Conservation (phyloP, 768 basidiomycete species). For the Chiua virens region DNA sequence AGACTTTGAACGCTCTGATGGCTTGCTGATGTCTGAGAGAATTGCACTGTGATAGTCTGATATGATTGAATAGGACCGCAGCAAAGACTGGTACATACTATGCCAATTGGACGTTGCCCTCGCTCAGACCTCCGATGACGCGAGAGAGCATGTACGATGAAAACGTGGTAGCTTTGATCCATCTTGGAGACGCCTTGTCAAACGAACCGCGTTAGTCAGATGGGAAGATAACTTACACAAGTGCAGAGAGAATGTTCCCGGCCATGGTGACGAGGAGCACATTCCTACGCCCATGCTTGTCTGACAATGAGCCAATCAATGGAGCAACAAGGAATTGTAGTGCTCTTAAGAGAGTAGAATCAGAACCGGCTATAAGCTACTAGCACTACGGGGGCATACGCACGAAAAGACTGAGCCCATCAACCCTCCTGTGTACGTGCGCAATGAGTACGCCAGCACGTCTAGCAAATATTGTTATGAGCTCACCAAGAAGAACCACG, state of each 20-base stretch:
- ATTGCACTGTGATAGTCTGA: conserved; percentile 64
- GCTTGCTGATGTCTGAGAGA: conserved; percentile 85
- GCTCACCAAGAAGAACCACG: conserved; percentile 82
- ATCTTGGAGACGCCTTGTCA: conserved; percentile 44
- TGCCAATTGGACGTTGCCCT: conserved; percentile 96
- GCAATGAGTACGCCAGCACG: conserved; percentile 9
- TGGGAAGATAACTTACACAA: conserved; percentile 54
- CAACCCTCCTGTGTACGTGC: conserved; percentile 59
- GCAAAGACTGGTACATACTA: conserved; percentile 57
- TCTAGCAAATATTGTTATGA: neutral
- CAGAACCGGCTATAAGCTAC: conserved; percentile 34
- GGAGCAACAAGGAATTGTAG: conserved; percentile 86
- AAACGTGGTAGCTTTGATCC: conserved; percentile 89
- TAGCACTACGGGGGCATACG: conserved; percentile 39
- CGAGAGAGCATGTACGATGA: conserved; percentile 88
- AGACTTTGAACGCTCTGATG: conserved; percentile 77
- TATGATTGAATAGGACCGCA: neutral
- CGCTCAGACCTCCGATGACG: conserved; percentile 88
- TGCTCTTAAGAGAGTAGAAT: conserved; percentile 49
- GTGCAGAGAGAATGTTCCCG: conserved; percentile 89
- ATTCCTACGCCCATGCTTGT: conserved; percentile 85
- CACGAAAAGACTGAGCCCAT: conserved; percentile 95
- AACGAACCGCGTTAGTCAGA: neutral
- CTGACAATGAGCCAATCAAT: conserved; percentile 78
- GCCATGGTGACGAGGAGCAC: conserved; percentile 86